Conservation (phyloP, 768 basidiomycete genomes). For the Astraeus odoratus region DNA sequence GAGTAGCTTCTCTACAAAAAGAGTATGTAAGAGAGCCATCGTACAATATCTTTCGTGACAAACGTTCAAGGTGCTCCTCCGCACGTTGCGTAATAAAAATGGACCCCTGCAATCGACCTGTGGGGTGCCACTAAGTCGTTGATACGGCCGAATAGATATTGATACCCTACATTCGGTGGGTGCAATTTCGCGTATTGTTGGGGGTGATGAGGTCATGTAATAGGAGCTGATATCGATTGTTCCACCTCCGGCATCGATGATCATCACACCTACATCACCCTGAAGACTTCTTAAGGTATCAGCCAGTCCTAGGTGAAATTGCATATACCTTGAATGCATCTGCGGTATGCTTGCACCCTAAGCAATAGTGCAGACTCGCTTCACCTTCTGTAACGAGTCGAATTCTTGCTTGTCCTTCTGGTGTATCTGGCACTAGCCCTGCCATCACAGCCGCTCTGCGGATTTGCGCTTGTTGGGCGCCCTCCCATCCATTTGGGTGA, state of each 20-base stretch:
- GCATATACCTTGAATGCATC: constrained; percentile 22
- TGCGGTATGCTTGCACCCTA: constrained; percentile 30
- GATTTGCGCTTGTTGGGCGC: constrained; percentile 36
- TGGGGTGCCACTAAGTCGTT: neutral
- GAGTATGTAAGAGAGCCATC: neutral
- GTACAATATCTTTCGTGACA: neutral
- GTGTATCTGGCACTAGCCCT: constrained; percentile 31
- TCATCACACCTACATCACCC: constrained; percentile 40
- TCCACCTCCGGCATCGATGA: constrained; percentile 60
- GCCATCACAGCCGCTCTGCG: constrained; percentile 38
- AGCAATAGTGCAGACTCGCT: constrained; percentile 44
- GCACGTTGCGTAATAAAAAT: constrained; percentile 45
- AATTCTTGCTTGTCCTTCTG: constrained; percentile 31
- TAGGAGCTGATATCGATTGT: constrained; percentile 58
- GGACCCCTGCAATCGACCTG: constrained; percentile 46
- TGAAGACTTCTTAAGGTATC: constrained; percentile 17
- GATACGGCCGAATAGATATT: neutral
- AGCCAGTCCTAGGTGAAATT: neutral
- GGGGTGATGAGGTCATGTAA: constrained; percentile 27
- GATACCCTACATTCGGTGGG: constrained; percentile 33
- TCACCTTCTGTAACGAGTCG: constrained; percentile 48
- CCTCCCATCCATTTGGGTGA: constrained; percentile 45
- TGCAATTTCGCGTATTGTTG: constrained; percentile 43
- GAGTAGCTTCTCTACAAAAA: constrained; percentile 31
- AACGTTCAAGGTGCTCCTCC: constrained; percentile 33